These are phyloP conservation scores for Boletus subcaerulescens DNA, from an alignment of 768 basidiomycete species.

Conservation along the genomic window DNA sequence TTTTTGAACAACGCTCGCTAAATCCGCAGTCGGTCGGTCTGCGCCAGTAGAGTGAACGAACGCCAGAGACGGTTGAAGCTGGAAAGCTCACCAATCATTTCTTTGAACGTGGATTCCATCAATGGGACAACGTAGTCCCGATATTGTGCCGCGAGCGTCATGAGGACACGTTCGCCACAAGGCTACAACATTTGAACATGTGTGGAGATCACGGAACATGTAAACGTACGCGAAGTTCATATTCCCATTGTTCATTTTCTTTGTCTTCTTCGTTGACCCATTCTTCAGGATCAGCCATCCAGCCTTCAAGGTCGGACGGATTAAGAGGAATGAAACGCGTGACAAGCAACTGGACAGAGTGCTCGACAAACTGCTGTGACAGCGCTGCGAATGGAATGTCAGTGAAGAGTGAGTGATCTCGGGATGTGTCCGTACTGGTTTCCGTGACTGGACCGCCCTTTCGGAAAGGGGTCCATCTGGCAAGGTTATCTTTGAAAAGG, in stretches of 20 bases:
- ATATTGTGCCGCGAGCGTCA: conserved; percentile 73
- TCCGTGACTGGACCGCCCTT: conserved; percentile 59
- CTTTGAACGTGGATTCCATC: conserved; percentile 56
- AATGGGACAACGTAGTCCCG: conserved; percentile 65
- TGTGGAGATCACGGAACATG: background rate
- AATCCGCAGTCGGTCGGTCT: conserved; percentile 49
- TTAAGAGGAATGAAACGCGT: conserved; percentile 84
- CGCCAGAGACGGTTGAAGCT: background rate
- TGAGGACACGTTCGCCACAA: conserved; percentile 89
- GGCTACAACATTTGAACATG: conserved; percentile 48
- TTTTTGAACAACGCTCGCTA: conserved; percentile 67
- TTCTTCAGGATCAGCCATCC: conserved; percentile 90
- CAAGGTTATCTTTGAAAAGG: conserved; percentile 77
- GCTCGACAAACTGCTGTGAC: conserved; percentile 67
- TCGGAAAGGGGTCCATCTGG: conserved; percentile 69
- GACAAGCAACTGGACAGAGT: conserved; percentile 72
- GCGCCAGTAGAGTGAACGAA: background rate
- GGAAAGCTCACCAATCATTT: conserved; percentile 49
- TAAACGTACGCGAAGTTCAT: conserved; percentile 74
- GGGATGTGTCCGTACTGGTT: conserved; percentile 43
- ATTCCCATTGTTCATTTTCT: conserved; percentile 92
- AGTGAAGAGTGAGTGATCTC: conserved; percentile 1
- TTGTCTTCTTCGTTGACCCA: conserved; percentile 90
- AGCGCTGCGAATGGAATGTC: conserved; percentile 43
- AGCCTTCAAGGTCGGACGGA: conserved; percentile 73